Conservation (phyloP, 805 yeast genomes). For the Kodamaea kakaduensis region DNA sequence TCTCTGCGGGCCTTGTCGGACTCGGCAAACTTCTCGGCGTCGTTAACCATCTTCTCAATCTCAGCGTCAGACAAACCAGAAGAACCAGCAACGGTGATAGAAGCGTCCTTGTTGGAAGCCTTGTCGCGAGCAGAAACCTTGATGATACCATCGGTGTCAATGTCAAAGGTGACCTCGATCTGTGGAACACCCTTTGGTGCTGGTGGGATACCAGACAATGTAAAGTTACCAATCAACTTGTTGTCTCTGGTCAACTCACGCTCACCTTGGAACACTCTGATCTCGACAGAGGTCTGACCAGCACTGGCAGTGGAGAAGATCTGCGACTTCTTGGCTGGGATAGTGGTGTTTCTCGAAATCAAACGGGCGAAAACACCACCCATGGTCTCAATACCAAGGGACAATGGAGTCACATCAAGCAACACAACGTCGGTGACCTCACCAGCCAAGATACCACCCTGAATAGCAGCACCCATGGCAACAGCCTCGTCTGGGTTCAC, state of each 20-base stretch:
- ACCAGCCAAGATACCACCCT: conserved; percentile 95
- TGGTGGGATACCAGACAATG: conserved; percentile 91
- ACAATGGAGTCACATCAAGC: conserved; percentile 85
- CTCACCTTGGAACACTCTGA: conserved; percentile 99
- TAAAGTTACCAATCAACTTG: conserved; percentile 96
- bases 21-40: conserved; percentile 85
- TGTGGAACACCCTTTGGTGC: conserved; percentile 95
- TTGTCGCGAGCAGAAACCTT: conserved; percentile 93
- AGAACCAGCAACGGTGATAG: conserved; percentile 94
- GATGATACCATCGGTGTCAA: conserved; percentile 96
- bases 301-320: conserved; percentile 50
- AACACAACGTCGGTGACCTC: conserved; percentile 89
- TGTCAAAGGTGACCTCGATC: conserved; percentile 91
- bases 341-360: conserved; percentile 90
- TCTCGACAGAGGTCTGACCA: conserved; percentile 41
- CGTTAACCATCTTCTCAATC: conserved; percentile 86
- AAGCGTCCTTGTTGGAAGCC: conserved; percentile 89
- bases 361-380: conserved; percentile 96
- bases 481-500: conserved; percentile 96
- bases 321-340: conserved; percentile 95
- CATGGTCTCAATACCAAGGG: conserved; percentile 94
- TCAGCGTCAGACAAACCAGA: conserved; percentile 88
- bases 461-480: conserved; percentile 96
- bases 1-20: conserved; percentile 84
- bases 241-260: conserved; percentile 97